Base-by-base conservation (phyloP, 2,329 filamentous ascomycete species). In the Sclerotinia glacialis region DNA sequence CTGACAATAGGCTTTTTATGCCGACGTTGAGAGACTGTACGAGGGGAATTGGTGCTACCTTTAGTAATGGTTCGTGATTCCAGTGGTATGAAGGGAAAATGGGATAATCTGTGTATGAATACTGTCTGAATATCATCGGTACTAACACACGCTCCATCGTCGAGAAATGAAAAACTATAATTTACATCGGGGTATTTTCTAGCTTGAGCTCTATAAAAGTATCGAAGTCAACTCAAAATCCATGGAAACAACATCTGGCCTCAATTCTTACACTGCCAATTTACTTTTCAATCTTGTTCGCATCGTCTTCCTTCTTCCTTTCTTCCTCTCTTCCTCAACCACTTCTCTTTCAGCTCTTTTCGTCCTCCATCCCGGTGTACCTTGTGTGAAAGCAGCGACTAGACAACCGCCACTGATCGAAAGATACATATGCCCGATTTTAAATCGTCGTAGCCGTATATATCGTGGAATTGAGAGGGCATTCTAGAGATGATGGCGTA, bases 401-500 rank as follows among this genome's bases (percentile, higher is more conserved):
- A 83, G 74, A 16, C 80, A 80, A 0, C 83, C 83, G 1, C 72
- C 76, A 0, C 81, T 81, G 18, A 83, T 67, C 1, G 83, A 83
- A 16, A 74, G 53, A 52, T 69, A 74, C 37, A 69, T 69, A 5
- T 73, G 67, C 0, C 64, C 67, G 11, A 73, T 66, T 70, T 59
- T 7, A 73, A 42, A 9, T 69, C 47, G 37, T 73, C 68, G 42
- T 67, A 72, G 3, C 65, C 42, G 58, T 73, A 73, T 50, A 67
- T 66, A 5, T 56, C 40, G 18, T 58, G 28, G 14, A 71, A 54
- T 0, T 82, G 81, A 5, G 81, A 80, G 9, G 85, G 72, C 0
- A 84, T 84, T n/a, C 83, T 78, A 0, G 81, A 78, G 7, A 71
- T 67, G 14, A 82, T 77, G 31, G 82, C 77, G 71, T 85, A 83